Evolutionary conservation across 1,284 basidiomycete genomes (phyloP), one percentile per base, ranked within the genome.

Genomic region (Wallemia ichthyophaga): DNA sequence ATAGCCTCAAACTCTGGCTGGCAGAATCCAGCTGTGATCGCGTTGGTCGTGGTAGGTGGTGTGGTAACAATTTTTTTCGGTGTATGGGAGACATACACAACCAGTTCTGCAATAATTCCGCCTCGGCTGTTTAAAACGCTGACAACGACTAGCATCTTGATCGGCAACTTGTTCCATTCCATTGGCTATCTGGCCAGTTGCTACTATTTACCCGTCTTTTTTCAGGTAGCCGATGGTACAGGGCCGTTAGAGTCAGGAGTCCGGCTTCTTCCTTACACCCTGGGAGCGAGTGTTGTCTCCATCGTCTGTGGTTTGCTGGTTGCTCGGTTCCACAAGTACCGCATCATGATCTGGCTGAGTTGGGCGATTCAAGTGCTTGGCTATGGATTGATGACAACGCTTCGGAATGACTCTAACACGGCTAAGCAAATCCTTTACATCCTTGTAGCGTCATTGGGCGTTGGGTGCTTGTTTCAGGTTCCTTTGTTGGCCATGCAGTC

Each of bases 401-500:
- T 48, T 5, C 13, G n/a, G 5, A 13, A 21, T 17, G 37, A 48
- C n/a, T 15, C 13, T 5, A 48, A 48, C n/a, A 5, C 9, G 9
- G 37, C 37, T 21, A 48, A 48, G n/a, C 37, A 48, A 21, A 19
- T 48, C 5, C n/a, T 48, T 5, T 48, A 48, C 37, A 3, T 64
- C 15, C 60, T 65, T 19, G 57, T 68, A 25, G 60, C 64, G 0
- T 65, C 63, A 3, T 37, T 65, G 2, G 67, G 67, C 1, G 57
- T 64, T 15, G 69, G 67, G 0, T 32, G 67, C 7, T 59, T 62
- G 21, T 62, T 69, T 19, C 63, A 64, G 48, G 62, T 64, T 1
- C 67, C 67, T 0, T 63, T 69, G 59, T n/a, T 68, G 21, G 62
- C 67, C 55, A 56, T 69, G 2, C 68, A 70, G 63, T 67, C 69